phyloP scores from a whole-genome alignment of 2,329 filamentous ascomycete species.

The Botrytis deweyae region DNA sequence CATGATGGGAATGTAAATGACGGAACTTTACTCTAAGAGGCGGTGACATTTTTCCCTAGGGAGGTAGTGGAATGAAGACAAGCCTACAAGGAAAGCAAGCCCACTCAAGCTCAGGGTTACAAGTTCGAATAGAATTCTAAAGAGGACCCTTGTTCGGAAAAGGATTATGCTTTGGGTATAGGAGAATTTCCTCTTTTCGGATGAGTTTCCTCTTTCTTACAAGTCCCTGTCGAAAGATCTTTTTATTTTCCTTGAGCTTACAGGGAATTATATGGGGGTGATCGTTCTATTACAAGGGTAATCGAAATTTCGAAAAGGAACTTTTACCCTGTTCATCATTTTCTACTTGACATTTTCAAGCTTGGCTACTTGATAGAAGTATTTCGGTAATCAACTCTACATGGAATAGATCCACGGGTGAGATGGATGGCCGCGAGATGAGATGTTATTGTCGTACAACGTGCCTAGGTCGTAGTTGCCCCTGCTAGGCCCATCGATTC shows the following conservation, averaged over 20 bases:
- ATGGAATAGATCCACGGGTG: slow-evolving; percentile 14
- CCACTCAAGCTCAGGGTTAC: slow-evolving; percentile 15
- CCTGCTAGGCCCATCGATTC: slow-evolving; percentile 13
- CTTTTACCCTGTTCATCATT: not conserved
- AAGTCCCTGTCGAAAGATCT: slow-evolving; percentile 13
- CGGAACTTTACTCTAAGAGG: slow-evolving; percentile 17
- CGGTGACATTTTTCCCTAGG: slow-evolving; percentile 19
- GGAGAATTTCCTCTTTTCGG: slow-evolving; percentile 12
- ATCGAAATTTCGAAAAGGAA: slow-evolving; percentile 15
- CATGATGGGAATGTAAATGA: slow-evolving; percentile 15
- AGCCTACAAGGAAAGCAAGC: slow-evolving; percentile 3
- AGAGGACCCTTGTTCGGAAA: not conserved
- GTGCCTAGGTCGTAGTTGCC: not conserved
- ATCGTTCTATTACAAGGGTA: slow-evolving; percentile 16
- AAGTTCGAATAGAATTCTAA: slow-evolving; percentile 9
- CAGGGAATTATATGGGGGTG: slow-evolving; percentile 18
- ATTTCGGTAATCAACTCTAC: slow-evolving; percentile 14
- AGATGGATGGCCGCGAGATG: slow-evolving; percentile 16
- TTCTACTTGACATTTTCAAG: not conserved
- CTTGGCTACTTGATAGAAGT: slow-evolving; percentile 2
- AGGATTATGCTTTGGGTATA: slow-evolving; percentile 13
- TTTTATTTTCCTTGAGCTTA: slow-evolving; percentile 17
- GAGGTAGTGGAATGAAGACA: slow-evolving; percentile 5
- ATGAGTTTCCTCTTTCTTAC: slow-evolving; percentile 6
- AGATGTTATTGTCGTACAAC: slow-evolving; percentile 18